Evolutionary conservation across 805 yeast species (phyloP).

Genomic region (Komagataella kurtzmanii): DNA sequence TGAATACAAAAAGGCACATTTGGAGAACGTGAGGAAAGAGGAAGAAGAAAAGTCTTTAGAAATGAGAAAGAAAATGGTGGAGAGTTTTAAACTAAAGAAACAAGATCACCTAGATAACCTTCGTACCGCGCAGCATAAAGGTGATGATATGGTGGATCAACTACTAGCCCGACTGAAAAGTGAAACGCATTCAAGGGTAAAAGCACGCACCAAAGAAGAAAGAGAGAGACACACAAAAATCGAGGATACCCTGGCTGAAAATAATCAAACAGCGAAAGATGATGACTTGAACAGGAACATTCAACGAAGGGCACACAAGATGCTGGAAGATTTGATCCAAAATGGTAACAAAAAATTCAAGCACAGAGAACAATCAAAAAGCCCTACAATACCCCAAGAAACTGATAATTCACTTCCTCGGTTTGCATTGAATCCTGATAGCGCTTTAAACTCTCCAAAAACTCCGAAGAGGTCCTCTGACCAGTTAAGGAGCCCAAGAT

Average conservation of each 20-base stretch:
- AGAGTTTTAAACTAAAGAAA: slow-evolving; percentile 13
- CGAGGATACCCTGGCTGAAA: background rate
- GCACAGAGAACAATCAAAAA: background rate
- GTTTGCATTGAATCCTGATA: background rate
- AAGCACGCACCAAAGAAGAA: background rate
- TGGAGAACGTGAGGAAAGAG: slow-evolving; percentile 52
- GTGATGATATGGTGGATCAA: background rate
- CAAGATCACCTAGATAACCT: slow-evolving; percentile 13
- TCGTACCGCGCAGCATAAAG: slow-evolving; percentile 4
- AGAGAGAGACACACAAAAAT: background rate
- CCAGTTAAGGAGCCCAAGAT: background rate
- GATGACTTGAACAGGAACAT: background rate
- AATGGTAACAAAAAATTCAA: background rate
- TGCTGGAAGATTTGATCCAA: background rate
- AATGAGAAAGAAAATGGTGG: slow-evolving; percentile 45
- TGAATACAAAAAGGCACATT: slow-evolving; percentile 51
- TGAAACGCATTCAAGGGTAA: background rate
- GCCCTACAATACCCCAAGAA: background rate
- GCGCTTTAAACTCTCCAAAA: background rate
- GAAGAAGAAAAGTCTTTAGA: slow-evolving; percentile 56
- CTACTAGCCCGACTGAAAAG: background rate
- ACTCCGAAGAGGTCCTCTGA: background rate
- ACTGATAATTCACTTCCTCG: background rate
- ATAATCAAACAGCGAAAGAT: background rate
- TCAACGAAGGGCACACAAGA: background rate